Evolutionary conservation across 148 eudicot genomes (phyloP), one percentile per base, ranked within the genome.

Genomic region (Tetragonia tetragonoides): DNA sequence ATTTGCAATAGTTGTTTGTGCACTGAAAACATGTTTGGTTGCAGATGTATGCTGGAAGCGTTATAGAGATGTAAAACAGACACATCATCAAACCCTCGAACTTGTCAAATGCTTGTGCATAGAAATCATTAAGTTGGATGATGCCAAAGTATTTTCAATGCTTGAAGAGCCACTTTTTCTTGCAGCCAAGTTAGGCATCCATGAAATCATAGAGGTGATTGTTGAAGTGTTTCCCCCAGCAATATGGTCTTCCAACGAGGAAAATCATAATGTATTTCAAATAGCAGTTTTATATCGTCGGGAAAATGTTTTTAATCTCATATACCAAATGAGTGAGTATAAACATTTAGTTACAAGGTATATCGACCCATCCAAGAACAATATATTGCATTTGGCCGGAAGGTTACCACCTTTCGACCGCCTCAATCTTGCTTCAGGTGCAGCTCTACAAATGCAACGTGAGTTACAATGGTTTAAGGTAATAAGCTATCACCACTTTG

Each of bases 401-500:
- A 72, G 42, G 44, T 82, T 82, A 51, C 81, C 84, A 3, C 46
- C 77, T 51, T 16, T 74, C 16, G 78, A 82, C 21, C 74, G 81
- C 38, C 78, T 82, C 28, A 82, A 66, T 60, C 77, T 82, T 17
- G 80, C 76, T 28, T 83, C 85, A 0, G 82, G 82, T 57, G 79
- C 82, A 54, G 80, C 79, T 49, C 47, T 79, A 34, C 82, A 75
- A 15, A 71, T 83, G 76, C 82, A 79, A 69, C 69, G 82, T 3
- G 85, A 83, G 54, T 15, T 83, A n/a, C 82, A 71, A 46, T 83
- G 85, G 85, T 83, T 79, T 73, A 38, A 78, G 85, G 85, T 83
- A 46, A n/a, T 41, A 15, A 16, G 14, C 20, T 7, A 34, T 10
- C 7, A 34, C 20, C 20, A 4, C 42, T 38, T 5, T 10, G 7